Base-by-base conservation (phyloP, 2,329 filamentous ascomycete species). In the Aspergillus fumigatiaffinis region DNA sequence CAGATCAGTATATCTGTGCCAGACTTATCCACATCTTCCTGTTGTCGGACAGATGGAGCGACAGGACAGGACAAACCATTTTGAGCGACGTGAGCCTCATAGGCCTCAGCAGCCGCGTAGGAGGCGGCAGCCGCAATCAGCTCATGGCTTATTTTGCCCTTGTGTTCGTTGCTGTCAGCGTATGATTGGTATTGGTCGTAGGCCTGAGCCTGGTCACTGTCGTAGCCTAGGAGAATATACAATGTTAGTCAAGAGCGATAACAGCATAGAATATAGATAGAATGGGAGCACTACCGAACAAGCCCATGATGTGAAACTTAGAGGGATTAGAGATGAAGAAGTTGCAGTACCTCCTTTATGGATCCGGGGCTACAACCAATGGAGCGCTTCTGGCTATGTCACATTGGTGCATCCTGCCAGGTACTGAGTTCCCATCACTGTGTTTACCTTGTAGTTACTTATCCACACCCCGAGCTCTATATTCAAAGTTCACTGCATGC, bases 101-200 rank as follows among this genome's bases (percentile, higher is more conserved):
- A 92, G 29, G 87, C 79, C 80, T 91, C 91, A 82, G 92, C 88
- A 66, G 87, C 90, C 65, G 87, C 87, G 72, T 91, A 94, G 61
- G 87, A 85, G 53, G 89, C 90, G 55, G 86, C 90, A 61, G 89
- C 89, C 60, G 87, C 89, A 55, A 94, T 73, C 53, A 91, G 71
- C 78, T 94, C 90, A 75, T 94, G 90, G 66, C 82, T 82, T 68
- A 89, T 77, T 68, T 82, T 83, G 63, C 83, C 79, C 73, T 90
- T 75, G 76, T 90, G 80, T 56, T 80, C 60, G 10, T 58, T 60
- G 38, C 55, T 57, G 38, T 78, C 73, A 56, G 68, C 62, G 63
- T 48, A 52, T 54, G 46, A 53, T 8, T 55, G 25, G 48, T 57
- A 53, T 47, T 57, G 21, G 21, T 56, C 21, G 28, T 57, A 41